These are phyloP conservation scores for Chlorella sp. DNA, from an alignment of 139 green algal genomes.

Conservation along the genomic window DNA sequence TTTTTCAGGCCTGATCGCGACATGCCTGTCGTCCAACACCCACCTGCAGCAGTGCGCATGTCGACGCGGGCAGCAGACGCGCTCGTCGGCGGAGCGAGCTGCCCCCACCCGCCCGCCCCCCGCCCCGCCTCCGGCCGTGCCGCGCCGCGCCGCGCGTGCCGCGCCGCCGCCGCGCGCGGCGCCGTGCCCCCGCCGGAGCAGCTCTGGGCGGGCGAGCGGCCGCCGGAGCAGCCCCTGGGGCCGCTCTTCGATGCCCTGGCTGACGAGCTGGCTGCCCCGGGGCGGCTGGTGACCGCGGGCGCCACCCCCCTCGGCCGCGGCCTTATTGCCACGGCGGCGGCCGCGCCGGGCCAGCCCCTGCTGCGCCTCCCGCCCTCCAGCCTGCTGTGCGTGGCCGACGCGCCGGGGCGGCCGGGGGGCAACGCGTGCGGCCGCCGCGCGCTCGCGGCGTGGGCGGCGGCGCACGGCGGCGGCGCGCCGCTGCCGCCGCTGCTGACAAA, in stretches of 20 bases:
- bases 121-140: too few species aligned
- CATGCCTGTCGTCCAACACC: too few species aligned
- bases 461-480: constrained; percentile 42
- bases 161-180: too few species aligned
- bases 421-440: constrained; percentile 22
- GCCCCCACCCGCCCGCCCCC: too few species aligned
- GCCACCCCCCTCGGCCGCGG: constrained; percentile 32
- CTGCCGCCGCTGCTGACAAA: constrained; percentile 37
- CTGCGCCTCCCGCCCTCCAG: constrained; percentile 20
- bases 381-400: constrained; percentile 42
- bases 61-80: too few species aligned
- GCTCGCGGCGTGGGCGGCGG: constrained; percentile 43
- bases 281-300: not conserved
- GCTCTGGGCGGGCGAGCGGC: too few species aligned
- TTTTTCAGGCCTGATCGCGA: too few species aligned
- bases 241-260: constrained; percentile 4
- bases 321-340: constrained; percentile 15
- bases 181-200: too few species aligned
- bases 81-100: too few species aligned
- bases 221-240: too few species aligned
- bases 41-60: too few species aligned
- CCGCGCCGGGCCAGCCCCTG: constrained; percentile 2
- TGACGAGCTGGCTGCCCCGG: not conserved
- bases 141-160: too few species aligned
- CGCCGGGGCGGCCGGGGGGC: constrained; percentile 29